Evolutionary conservation across 2,329 filamentous ascomycete species (phyloP).

Genomic region (Mycosphaerella sp.): DNA sequence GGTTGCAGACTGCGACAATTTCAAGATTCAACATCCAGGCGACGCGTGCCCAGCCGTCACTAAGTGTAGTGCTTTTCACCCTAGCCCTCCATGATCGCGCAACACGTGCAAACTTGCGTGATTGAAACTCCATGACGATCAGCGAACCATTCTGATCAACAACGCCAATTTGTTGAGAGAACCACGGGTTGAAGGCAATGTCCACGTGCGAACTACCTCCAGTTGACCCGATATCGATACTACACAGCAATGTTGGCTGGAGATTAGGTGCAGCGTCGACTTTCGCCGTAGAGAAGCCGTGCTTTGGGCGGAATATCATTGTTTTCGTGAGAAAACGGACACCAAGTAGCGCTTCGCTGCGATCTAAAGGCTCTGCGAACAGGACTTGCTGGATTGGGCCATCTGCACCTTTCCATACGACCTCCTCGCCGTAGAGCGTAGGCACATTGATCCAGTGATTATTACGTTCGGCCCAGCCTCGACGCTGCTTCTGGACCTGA

Average conservation of each 20-base stretch:
- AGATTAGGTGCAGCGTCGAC: constrained; percentile 45
- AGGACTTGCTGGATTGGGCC: constrained; percentile 50
- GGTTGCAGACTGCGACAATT: constrained; percentile 50
- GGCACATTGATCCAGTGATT: constrained; percentile 46
- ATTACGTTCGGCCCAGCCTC: constrained; percentile 49
- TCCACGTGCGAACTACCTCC: constrained; percentile 55
- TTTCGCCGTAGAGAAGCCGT: constrained; percentile 19
- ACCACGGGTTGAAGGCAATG: constrained; percentile 59
- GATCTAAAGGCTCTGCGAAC: constrained; percentile 44
- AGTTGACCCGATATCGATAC: constrained; percentile 48
- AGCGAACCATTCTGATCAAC: constrained; percentile 61
- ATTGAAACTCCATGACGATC: constrained; percentile 59
- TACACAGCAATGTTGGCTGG: constrained; percentile 50
- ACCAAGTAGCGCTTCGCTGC: constrained; percentile 44
- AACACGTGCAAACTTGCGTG: constrained; percentile 15
- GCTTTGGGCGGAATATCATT: constrained; percentile 43
- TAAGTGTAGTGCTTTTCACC: constrained; percentile 29
- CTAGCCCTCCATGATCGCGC: constrained; percentile 11
- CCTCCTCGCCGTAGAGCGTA: constrained; percentile 44
- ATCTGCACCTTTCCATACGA: constrained; percentile 51
- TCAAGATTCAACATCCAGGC: constrained; percentile 44
- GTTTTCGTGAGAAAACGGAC: constrained; percentile 45
- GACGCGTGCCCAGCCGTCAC: constrained; percentile 48
- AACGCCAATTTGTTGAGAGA: constrained; percentile 56
- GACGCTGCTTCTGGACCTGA: constrained; percentile 46